These are phyloP conservation scores for Phaffia australis DNA, from an alignment of 768 basidiomycete species.

Conservation along the genomic window DNA sequence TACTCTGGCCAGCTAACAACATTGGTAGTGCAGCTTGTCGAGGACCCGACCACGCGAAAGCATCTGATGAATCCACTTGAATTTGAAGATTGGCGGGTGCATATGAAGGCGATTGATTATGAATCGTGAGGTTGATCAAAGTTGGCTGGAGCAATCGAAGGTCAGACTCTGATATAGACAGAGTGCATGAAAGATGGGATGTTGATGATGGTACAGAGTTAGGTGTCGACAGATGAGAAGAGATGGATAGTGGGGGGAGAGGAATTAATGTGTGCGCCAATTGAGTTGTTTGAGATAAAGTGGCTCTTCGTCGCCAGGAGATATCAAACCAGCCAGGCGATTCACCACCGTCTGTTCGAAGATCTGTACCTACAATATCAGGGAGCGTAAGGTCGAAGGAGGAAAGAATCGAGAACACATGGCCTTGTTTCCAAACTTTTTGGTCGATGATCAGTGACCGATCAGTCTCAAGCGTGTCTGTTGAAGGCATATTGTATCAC, in stretches of 20 bases:
- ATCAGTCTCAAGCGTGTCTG: no score
- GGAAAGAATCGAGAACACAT: constrained; percentile 7
- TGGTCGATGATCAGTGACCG: no score
- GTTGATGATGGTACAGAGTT: constrained; percentile 42
- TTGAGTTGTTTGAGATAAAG: neutral
- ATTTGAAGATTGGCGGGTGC: constrained; percentile 61
- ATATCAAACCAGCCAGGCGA: constrained; percentile 23
- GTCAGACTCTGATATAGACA: constrained; percentile 35
- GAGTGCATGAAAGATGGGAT: constrained; percentile 49
- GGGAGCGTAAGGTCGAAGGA: constrained; percentile 9
- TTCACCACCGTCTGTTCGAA: neutral
- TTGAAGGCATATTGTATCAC: no score
- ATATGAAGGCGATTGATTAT: constrained; percentile 53
- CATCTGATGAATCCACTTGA: constrained; percentile 59
- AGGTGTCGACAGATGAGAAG: neutral
- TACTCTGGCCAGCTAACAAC: constrained; percentile 52
- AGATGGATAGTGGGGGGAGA: constrained; percentile 4
- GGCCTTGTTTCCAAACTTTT: constrained; percentile 12
- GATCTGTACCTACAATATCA: neutral
- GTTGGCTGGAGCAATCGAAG: constrained; percentile 42
- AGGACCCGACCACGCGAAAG: constrained; percentile 72
- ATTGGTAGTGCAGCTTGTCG: constrained; percentile 56
- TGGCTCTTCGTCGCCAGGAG: constrained; percentile 7
- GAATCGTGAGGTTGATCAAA: constrained; percentile 43
- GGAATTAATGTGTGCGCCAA: constrained; percentile 13